Percentiles rank a stretch among this genome's conserved stretches.
Conservation (phyloP, 371 early-diverging fungal genomes). For the Mycotypha africana region DNA sequence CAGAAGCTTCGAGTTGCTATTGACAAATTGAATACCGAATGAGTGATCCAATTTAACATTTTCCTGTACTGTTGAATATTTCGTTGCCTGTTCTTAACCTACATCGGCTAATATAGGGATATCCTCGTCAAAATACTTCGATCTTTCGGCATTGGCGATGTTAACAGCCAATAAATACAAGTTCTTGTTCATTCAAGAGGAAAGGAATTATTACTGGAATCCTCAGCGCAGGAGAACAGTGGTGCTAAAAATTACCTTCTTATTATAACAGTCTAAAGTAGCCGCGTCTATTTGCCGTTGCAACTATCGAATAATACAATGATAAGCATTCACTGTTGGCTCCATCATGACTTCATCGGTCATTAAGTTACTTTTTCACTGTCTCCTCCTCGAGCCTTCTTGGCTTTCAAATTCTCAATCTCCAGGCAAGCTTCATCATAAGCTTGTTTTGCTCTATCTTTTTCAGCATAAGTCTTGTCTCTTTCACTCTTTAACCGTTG, state of each 20-base stretch:
- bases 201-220: background rate
- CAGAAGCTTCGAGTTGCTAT: slow-evolving; percentile 60
- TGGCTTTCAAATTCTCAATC: slow-evolving; percentile 47
- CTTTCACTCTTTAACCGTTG: slow-evolving; percentile 60
- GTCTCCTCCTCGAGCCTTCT: slow-evolving; percentile 27
- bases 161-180: slow-evolving; percentile 54
- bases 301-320: slow-evolving; percentile 32
- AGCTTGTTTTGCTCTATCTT: slow-evolving; percentile 62
- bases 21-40: background rate
- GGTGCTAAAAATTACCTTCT: slow-evolving; percentile 63
- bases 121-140: slow-evolving; percentile 57
- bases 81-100: slow-evolving; percentile 18
- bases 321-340: too few relatives aligned
- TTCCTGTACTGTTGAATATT: too few relatives aligned
- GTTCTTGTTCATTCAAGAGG: slow-evolving; percentile 19
- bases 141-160: slow-evolving; percentile 56
- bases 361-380: slow-evolving; percentile 43
- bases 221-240: too few relatives aligned
- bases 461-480: slow-evolving; percentile 61
- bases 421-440: slow-evolving; percentile 71
- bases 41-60: too few relatives aligned
- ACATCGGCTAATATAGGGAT: slow-evolving; percentile 60
- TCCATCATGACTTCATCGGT: too few relatives aligned
- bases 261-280: slow-evolving; percentile 70
- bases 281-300: slow-evolving; percentile 58